Base-by-base conservation (phyloP, 1,284 basidiomycete genomes). In the Inonotus obliquus region DNA sequence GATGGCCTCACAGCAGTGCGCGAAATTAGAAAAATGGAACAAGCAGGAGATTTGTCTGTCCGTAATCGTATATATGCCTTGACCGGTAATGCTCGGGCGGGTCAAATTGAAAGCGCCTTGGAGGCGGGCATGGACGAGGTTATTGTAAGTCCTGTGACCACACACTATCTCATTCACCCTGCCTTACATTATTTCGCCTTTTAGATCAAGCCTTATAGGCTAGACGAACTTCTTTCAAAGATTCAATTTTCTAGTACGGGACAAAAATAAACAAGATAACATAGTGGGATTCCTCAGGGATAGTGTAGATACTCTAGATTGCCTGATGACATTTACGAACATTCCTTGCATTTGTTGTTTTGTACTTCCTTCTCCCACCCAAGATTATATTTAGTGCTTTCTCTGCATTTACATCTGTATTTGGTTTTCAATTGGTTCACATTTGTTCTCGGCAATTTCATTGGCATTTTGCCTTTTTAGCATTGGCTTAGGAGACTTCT, bases 1-100 rank as follows among this genome's bases (percentile, higher is more conserved):
- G 68, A 70, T 58, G 69, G 69, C 41, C 63, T 67, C 44, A 68
- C 67, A n/a, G 69, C 69, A 5, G 68, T 68, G n/a, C 63, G 68
- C n/a, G 69, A 71, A 59, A 69, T 71, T 32, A 63, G 70, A 11
- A 65, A 66, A 35, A 54, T 71, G 51, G 70, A 71, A 60, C 54
- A 57, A 13, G 49, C 56, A 25, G 67, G 68, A 13, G 59, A 63
- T 21, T 49, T 71, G 14, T 65, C 65, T 25, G 54, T 61, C 39
- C 60, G 65, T 21, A 69, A 66, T 59, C 61, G 65, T 6, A 67
- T 71, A 25, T 67, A 67, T 35, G 70, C 70, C 32, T 58, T 71
- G 17, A 71, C 70, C 23, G 70, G 70, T 51, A 68, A 67, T 62
- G 67, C 66, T 14, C 66, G 68, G n/a, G 51, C 59, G 38, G 68